Conservation (phyloP, 139 green algal species). For the Chlorella sp. region DNA sequence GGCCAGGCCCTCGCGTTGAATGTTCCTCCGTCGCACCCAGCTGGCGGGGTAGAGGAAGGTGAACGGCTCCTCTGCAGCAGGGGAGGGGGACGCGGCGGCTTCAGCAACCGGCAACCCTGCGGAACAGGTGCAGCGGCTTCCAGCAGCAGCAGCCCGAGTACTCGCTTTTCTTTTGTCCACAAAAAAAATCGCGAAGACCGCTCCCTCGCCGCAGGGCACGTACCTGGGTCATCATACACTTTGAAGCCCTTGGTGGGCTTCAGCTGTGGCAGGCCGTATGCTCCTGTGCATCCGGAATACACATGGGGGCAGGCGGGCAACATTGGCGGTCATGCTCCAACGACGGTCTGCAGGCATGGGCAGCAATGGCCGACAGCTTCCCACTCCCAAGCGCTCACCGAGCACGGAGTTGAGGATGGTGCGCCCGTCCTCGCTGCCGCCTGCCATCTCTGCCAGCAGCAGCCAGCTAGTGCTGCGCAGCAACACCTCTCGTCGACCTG, state of each 20-base stretch:
- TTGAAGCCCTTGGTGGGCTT: conserved; percentile 41
- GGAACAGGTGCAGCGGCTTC: no score
- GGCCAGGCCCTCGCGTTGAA: conserved; percentile 51
- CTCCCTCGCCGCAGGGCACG: no score
- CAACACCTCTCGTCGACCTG: no score
- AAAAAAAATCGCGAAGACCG: no score
- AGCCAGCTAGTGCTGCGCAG: background rate
- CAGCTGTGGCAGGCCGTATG: conserved; percentile 55
- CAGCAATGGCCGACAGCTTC: no score
- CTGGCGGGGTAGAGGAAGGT: conserved; percentile 58
- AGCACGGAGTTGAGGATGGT: conserved; percentile 54
- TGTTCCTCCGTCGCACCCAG: conserved; percentile 70
- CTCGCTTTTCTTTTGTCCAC: no score
- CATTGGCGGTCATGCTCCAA: no score
- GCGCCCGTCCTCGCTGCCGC: conserved; percentile 1
- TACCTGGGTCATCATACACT: conserved; percentile 47
- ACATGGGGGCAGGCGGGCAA: background rate
- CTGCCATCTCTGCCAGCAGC: background rate
- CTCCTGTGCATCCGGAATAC: conserved; percentile 16
- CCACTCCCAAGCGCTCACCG: no score
- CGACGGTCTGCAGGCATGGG: no score
- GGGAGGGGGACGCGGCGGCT: no score
- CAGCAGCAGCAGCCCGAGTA: no score
- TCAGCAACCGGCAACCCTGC: no score
- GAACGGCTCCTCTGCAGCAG: conserved; percentile 27